phyloP scores from a whole-genome alignment of 2,329 filamentous ascomycete species.

The Myriangium duriaei region DNA sequence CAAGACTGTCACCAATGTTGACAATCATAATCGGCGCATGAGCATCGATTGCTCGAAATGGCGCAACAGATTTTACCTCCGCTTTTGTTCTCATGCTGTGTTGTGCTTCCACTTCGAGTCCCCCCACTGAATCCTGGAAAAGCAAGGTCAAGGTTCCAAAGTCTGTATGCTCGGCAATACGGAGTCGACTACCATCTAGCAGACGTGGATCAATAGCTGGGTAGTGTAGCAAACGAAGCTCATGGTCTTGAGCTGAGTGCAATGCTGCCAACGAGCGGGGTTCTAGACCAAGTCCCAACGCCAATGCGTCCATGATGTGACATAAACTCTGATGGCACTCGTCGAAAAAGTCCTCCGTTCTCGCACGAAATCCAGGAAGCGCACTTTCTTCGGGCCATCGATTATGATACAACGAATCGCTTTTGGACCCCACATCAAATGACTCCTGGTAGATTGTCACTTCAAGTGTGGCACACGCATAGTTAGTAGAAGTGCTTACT shows the following conservation, averaged over 20 bases:
- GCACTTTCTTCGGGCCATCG: background rate
- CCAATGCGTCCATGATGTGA: background rate
- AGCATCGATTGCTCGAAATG: background rate
- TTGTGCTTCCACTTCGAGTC: constrained; percentile 26
- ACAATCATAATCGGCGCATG: constrained; percentile 9
- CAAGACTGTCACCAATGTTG: constrained; percentile 8
- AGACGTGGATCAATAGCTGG: background rate
- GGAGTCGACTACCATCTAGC: constrained; percentile 18
- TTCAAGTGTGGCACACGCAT: background rate
- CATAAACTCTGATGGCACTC: background rate
- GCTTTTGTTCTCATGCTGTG: background rate
- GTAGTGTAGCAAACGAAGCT: background rate
- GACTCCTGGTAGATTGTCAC: background rate
- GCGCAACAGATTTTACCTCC: too few relatives aligned
- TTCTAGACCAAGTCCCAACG: background rate
- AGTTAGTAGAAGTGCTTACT: background rate
- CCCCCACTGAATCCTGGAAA: constrained; percentile 30
- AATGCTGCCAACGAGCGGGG: background rate
- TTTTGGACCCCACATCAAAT: background rate
- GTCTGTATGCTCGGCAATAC: constrained; percentile 30
- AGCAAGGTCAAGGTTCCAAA: constrained; percentile 31
- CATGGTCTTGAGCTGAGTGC: too few relatives aligned
- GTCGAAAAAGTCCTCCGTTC: background rate
- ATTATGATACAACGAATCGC: background rate
- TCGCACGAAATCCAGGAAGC: background rate